A percentile compares a stretch with the other conserved stretches of the same genome.
Evolutionary conservation across 2,329 filamentous ascomycete species (phyloP).

Genomic region (Esteya vermicola): DNA sequence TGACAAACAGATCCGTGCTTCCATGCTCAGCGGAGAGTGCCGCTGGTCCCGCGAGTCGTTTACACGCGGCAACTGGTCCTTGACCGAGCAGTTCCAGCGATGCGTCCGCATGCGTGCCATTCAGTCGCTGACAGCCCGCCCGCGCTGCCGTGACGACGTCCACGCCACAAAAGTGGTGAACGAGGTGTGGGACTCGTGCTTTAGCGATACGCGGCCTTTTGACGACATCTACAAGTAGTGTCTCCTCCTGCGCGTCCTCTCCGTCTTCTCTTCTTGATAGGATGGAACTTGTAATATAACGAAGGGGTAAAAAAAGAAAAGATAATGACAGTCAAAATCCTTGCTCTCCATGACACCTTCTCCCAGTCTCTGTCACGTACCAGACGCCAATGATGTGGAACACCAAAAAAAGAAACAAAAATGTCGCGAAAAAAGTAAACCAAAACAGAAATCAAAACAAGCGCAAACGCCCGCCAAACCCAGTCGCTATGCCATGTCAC

Average conservation of each 20-base stretch:
- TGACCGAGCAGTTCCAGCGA: slow-evolving; percentile 87
- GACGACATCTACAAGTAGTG: slow-evolving; percentile 80
- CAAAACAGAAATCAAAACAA: not conserved
- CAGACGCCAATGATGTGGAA: no score
- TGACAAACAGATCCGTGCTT: slow-evolving; percentile 63
- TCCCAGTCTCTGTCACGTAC: no score
- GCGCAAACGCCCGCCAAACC: not conserved
- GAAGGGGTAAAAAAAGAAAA: not conserved
- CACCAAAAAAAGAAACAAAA: slow-evolving; percentile 1
- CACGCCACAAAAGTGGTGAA: slow-evolving; percentile 84
- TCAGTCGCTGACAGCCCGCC: slow-evolving; percentile 62
- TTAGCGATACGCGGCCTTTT: slow-evolving; percentile 84
- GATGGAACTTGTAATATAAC: not conserved
- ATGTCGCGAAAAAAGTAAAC: not conserved
- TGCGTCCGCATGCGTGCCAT: slow-evolving; percentile 77
- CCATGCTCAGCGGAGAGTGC: slow-evolving; percentile 87
- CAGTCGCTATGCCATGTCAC: not conserved
- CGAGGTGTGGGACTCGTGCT: slow-evolving; percentile 98
- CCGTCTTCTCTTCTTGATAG: not conserved
- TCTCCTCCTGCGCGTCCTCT: not conserved
- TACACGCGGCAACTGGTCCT: slow-evolving; percentile 67
- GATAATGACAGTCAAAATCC: no score
- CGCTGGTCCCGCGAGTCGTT: slow-evolving; percentile 79
- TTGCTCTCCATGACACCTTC: no score
- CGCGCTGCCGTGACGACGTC: slow-evolving; percentile 68